Percentiles rank a stretch among this genome's conserved stretches.
phyloP scores from a whole-genome alignment of 352 stramenopile genomes.

The Globisporangium middletonii region DNA sequence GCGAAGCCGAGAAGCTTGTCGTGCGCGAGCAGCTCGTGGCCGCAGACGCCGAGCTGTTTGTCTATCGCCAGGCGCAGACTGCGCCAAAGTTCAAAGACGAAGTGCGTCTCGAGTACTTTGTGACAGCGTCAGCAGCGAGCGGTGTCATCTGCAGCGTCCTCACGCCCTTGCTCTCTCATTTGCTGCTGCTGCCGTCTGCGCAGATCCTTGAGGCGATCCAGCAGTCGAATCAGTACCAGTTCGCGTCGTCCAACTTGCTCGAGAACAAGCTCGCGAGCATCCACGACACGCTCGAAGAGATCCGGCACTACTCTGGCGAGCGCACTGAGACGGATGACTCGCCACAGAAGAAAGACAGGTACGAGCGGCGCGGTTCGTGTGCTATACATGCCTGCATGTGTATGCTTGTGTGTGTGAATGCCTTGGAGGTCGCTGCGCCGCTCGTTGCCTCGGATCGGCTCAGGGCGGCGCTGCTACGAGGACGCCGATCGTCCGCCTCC shows the following conservation, averaged over 20 bases:
- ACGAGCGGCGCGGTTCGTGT: constrained; percentile 3
- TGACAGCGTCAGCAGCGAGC: too few species aligned
- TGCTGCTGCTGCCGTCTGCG: constrained; percentile 15
- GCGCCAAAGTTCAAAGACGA: constrained; percentile 2
- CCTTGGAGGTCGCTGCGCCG: constrained; percentile 3
- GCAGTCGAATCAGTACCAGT: constrained; percentile 22
- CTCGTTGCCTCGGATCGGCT: background rate
- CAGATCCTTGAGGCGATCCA: constrained; percentile 32
- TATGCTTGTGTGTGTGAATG: constrained; percentile 9
- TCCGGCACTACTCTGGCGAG: constrained; percentile 37
- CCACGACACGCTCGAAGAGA: constrained; percentile 59
- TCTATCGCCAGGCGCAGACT: constrained; percentile 16
- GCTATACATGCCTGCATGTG: background rate
- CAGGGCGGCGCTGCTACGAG: background rate
- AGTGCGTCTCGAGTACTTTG: background rate
- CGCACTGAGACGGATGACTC: constrained; percentile 51
- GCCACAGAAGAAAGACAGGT: constrained; percentile 42
- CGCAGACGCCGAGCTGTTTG: constrained; percentile 39
- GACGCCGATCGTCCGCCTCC: constrained; percentile 5
- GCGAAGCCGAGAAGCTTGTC: constrained; percentile 23
- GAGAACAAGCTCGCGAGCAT: constrained; percentile 49
- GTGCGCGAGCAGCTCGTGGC: constrained; percentile 39
- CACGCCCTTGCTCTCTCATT: too few species aligned
- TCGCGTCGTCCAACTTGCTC: constrained; percentile 28
- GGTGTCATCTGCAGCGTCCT: too few species aligned